A percentile compares a stretch with the other conserved stretches of the same genome.
These are phyloP conservation scores for Monosporascus cannonballus DNA, from an alignment of 2,329 filamentous ascomycete genomes.

Conservation along the genomic window DNA sequence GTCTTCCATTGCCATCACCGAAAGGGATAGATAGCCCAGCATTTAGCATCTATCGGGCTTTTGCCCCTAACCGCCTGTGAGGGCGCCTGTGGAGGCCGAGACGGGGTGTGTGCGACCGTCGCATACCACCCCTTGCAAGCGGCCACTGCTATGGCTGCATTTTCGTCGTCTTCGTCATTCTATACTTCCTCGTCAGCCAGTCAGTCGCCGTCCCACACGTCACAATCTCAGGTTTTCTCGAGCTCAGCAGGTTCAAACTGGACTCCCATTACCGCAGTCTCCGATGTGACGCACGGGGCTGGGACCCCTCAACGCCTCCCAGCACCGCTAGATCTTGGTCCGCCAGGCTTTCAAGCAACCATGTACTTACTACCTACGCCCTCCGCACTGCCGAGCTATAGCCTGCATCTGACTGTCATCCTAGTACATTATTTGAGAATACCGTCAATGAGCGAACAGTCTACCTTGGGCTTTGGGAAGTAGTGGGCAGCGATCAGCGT, in stretches of 20 bases:
- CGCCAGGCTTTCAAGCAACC: slow-evolving; percentile 48
- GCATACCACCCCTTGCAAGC: neutral
- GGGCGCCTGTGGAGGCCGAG: neutral
- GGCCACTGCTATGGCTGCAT: slow-evolving; percentile 4
- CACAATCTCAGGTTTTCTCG: slow-evolving; percentile 32
- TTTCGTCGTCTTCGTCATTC: slow-evolving; percentile 32
- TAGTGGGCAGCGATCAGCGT: slow-evolving; percentile 40
- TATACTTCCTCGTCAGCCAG: slow-evolving; percentile 38
- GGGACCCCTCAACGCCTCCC: slow-evolving; percentile 36
- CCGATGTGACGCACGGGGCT: slow-evolving; percentile 32
- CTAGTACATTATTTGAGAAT: slow-evolving; percentile 44
- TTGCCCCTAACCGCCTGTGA: neutral
- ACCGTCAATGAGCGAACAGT: slow-evolving; percentile 42
- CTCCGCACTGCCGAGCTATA: neutral
- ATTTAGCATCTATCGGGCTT: neutral
- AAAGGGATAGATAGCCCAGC: neutral
- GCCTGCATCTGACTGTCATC: neutral
- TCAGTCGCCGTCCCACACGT: slow-evolving; percentile 18
- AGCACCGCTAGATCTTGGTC: slow-evolving; percentile 43
- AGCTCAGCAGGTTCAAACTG: slow-evolving; percentile 40
- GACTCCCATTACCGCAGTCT: slow-evolving; percentile 42
- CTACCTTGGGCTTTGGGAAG: slow-evolving; percentile 49
- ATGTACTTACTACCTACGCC: slow-evolving; percentile 38
- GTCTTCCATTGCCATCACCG: no score
- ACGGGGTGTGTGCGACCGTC: neutral